Conservation (phyloP, 208 protist species). For the Herpetomonas tarakana region DNA sequence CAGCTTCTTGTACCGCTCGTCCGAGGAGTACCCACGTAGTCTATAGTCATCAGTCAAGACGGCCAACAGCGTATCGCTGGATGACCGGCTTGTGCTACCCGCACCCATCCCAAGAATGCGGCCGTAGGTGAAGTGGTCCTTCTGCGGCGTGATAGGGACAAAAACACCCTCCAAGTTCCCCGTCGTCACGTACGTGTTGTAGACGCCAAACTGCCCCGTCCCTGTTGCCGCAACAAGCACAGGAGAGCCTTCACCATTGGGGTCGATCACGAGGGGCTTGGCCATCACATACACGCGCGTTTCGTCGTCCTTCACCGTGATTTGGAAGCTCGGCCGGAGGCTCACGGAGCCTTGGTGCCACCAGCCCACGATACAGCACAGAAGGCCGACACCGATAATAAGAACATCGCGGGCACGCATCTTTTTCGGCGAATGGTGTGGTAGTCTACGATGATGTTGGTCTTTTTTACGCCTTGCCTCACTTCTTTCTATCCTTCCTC, state of each 20-base stretch:
- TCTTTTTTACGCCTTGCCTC: not conserved
- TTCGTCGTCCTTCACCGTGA: constrained; percentile 37
- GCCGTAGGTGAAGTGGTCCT: constrained; percentile 20
- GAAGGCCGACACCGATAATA: constrained; percentile 59
- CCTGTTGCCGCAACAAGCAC: constrained; percentile 40
- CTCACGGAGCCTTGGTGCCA: constrained; percentile 69
- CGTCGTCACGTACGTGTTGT: constrained; percentile 36
- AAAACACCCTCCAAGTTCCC: constrained; percentile 50
- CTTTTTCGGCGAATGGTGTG: not conserved
- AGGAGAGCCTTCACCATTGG: constrained; percentile 39
- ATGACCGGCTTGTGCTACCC: constrained; percentile 32
- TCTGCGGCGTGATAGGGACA: constrained; percentile 23
- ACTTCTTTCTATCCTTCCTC: not conserved
- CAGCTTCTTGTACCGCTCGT: constrained; percentile 14
- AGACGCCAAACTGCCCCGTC: constrained; percentile 35
- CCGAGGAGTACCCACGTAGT: constrained; percentile 11
- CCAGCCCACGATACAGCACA: constrained; percentile 81
- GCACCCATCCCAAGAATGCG: constrained; percentile 59
- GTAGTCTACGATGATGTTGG: not conserved
- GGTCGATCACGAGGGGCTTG: constrained; percentile 68
- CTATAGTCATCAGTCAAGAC: constrained; percentile 63
- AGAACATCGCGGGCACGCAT: constrained; percentile 84
- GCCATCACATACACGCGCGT: constrained; percentile 33
- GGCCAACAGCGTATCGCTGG: constrained; percentile 32
- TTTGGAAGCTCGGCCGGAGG: constrained; percentile 60